Conservation (phyloP, 2,329 filamentous ascomycete genomes). For the Lachnellula willkommii region DNA sequence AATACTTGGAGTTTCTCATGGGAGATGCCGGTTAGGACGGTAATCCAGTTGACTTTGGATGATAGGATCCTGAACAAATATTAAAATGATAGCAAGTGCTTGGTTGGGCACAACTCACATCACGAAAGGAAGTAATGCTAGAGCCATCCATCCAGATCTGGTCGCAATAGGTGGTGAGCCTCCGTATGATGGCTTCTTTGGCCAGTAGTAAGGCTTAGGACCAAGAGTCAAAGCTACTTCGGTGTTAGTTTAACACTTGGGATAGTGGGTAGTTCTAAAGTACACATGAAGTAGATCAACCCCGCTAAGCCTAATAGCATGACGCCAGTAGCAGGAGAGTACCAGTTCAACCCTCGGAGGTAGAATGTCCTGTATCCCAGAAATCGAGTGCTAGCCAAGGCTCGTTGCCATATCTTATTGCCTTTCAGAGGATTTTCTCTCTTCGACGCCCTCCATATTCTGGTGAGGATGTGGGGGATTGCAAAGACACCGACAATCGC, state of each 20-base stretch:
- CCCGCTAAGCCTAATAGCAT: constrained; percentile 10
- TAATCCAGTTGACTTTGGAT: constrained; percentile 78
- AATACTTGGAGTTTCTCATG: constrained; percentile 86
- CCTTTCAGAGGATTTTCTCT: background rate
- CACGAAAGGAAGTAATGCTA: constrained; percentile 71
- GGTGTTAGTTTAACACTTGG: background rate
- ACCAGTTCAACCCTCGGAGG: constrained; percentile 8
- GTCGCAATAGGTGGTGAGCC: constrained; percentile 84
- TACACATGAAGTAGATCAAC: constrained; percentile 13
- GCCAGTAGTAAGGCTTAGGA: constrained; percentile 20
- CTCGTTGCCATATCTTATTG: background rate
- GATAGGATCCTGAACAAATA: constrained; percentile 62
- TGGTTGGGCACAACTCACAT: constrained; percentile 1
- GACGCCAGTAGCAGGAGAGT: constrained; percentile 11
- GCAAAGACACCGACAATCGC: constrained; percentile 11
- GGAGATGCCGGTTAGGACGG: constrained; percentile 77
- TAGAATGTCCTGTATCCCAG: constrained; percentile 11
- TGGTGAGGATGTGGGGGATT: constrained; percentile 3
- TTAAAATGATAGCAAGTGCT: background rate
- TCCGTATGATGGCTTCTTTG: constrained; percentile 13
- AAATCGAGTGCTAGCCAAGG: constrained; percentile 1
- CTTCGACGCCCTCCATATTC: background rate
- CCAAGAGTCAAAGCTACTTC: constrained; percentile 10
- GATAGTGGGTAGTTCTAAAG: background rate
- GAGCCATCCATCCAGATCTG: constrained; percentile 80